These are phyloP conservation scores for Metarhizium robertsii DNA, from an alignment of 2,329 filamentous ascomycete genomes.

Conservation along the genomic window DNA sequence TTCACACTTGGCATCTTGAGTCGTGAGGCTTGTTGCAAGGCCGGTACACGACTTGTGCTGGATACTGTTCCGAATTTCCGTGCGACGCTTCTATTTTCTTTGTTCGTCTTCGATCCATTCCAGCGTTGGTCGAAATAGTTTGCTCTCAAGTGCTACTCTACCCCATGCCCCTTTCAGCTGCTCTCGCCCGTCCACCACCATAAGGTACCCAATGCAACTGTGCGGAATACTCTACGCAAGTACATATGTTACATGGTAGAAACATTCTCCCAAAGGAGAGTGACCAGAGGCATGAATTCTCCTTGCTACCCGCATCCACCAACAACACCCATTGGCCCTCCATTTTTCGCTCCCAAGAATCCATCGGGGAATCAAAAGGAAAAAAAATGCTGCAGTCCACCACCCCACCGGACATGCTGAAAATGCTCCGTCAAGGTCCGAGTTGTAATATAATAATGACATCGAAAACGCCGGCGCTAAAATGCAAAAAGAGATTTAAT, in stretches of 20 bases:
- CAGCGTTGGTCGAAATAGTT: neutral
- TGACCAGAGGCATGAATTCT: neutral
- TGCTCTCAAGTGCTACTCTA: neutral
- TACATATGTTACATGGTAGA: neutral
- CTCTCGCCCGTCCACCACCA: neutral
- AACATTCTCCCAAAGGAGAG: neutral
- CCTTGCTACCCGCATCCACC: neutral
- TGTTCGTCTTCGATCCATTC: neutral
- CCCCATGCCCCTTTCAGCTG: neutral
- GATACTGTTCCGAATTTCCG: too few relatives aligned
- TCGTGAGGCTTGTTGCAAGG: too few relatives aligned
- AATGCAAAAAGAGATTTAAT: neutral
- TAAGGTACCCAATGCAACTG: too few relatives aligned
- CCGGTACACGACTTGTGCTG: too few relatives aligned
- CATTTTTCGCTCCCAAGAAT: neutral
- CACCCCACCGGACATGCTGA: neutral
- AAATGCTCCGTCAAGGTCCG: neutral
- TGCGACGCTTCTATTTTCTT: neutral
- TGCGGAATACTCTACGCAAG: too few relatives aligned
- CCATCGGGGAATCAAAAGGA: neutral
- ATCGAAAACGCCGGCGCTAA: slow-evolving; percentile 6
- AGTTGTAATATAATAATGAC: slow-evolving; percentile 1
- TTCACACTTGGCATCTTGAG: too few relatives aligned
- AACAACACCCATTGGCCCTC: neutral
- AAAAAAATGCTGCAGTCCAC: neutral